Evolutionary conservation across 2,329 filamentous ascomycete species (phyloP).

Genomic region (Trichothecium roseum): DNA sequence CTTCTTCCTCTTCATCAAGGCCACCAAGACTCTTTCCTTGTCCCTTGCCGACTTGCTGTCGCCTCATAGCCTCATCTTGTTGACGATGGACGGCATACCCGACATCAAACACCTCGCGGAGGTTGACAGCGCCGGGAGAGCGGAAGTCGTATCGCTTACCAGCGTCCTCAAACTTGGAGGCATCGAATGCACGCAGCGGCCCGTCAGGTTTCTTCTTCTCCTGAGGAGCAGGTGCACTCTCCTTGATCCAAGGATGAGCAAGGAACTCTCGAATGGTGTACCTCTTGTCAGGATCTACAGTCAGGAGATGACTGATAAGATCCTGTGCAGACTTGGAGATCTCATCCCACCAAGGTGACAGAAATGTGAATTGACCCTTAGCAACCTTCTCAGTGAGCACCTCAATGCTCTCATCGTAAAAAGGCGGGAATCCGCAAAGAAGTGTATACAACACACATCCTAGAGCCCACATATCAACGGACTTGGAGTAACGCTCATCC

Average conservation of each 20-base stretch:
- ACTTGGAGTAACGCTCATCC: slow-evolving; percentile 97
- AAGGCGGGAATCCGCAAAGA: slow-evolving; percentile 93
- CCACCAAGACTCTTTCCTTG: slow-evolving; percentile 45
- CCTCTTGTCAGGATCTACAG: slow-evolving; percentile 88
- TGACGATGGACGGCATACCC: slow-evolving; percentile 96
- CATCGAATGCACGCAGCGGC: slow-evolving; percentile 44
- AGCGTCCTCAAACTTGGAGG: slow-evolving; percentile 39
- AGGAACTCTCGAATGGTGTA: slow-evolving; percentile 92
- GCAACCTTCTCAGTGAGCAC: slow-evolving; percentile 96
- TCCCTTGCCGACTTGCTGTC: slow-evolving; percentile 72
- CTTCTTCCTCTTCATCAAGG: slow-evolving; percentile 60
- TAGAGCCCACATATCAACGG: slow-evolving; percentile 98
- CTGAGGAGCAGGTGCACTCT: slow-evolving; percentile 47
- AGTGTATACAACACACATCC: slow-evolving; percentile 95
- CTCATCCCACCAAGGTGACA: slow-evolving; percentile 99
- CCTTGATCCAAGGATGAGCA: slow-evolving; percentile 84
- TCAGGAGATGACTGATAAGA: slow-evolving; percentile 83
- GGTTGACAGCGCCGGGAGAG: slow-evolving; percentile 86
- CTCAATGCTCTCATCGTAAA: slow-evolving; percentile 97
- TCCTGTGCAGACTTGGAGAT: slow-evolving; percentile 94
- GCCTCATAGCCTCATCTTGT: slow-evolving; percentile 88
- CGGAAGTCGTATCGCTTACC: slow-evolving; percentile 82
- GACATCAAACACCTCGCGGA: slow-evolving; percentile 95
- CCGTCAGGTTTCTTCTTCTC: slow-evolving; percentile 44
- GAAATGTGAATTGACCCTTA: slow-evolving; percentile 90